These are phyloP conservation scores for Phytophthora foliorum DNA, from an alignment of 352 stramenopile species.

Conservation along the genomic window DNA sequence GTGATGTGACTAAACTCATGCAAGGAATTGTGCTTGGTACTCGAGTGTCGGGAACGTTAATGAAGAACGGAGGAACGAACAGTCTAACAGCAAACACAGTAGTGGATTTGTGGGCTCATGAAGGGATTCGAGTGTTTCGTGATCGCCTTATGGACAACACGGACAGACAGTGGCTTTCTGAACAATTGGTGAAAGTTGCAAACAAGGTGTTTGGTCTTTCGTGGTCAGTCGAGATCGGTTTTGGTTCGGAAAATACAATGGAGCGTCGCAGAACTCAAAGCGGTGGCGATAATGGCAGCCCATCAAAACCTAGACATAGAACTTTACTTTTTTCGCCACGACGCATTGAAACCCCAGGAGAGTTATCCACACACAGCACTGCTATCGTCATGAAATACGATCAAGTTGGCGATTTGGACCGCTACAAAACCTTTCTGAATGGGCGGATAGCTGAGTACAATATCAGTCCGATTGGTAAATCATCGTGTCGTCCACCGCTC, in stretches of 20 bases:
- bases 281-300: not conserved
- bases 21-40: constrained; percentile 82
- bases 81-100: constrained; percentile 58
- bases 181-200: constrained; percentile 76
- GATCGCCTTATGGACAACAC: constrained; percentile 88
- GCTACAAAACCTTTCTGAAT: constrained; percentile 74
- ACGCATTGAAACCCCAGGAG: not conserved
- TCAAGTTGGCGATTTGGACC: constrained; percentile 68
- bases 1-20: constrained; percentile 83
- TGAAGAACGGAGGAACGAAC: constrained; percentile 8
- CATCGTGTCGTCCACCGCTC: constrained; percentile 27
- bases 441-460: constrained; percentile 61
- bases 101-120: constrained; percentile 90
- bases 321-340: constrained; percentile 40
- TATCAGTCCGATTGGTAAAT: constrained; percentile 1
- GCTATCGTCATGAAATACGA: constrained; percentile 51
- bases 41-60: constrained; percentile 24
- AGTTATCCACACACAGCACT: not conserved
- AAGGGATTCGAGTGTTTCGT: constrained; percentile 93
- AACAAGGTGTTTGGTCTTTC: constrained; percentile 72
- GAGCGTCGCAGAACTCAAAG: constrained; percentile 6
- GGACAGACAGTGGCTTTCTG: constrained; percentile 91
- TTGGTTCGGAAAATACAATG: constrained; percentile 20
- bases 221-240: constrained; percentile 62
- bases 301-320: constrained; percentile 10